A percentile compares a stretch with the other conserved stretches of the same genome.
These are phyloP conservation scores for Plectosphaerella plurivora DNA, from an alignment of 2,329 filamentous ascomycete species.

Conservation along the genomic window DNA sequence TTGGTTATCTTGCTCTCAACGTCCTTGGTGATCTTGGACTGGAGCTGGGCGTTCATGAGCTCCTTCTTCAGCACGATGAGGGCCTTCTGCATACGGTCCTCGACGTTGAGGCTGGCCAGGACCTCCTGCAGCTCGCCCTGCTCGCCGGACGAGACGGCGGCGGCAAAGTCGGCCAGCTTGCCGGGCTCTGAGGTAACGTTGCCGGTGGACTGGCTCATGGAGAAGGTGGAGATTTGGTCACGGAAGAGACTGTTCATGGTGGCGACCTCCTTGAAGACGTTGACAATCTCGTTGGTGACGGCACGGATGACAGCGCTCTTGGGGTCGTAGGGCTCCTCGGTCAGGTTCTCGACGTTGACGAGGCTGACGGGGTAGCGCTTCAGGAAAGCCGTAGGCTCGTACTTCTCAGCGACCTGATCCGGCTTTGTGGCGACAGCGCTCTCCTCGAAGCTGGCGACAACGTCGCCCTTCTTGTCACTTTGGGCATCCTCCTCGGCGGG, in stretches of 20 bases:
- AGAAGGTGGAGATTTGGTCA: conserved; percentile 96
- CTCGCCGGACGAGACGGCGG: conserved; percentile 92
- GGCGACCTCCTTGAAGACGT: conserved; percentile 96
- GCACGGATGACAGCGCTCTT: conserved; percentile 87
- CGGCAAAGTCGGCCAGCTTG: conserved; percentile 94
- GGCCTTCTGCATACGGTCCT: conserved; percentile 88
- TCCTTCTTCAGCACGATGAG: conserved; percentile 94
- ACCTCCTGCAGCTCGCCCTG: conserved; percentile 90
- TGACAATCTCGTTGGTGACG: conserved; percentile 95
- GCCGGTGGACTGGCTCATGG: conserved; percentile 88
- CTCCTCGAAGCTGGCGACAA: conserved; percentile 97
- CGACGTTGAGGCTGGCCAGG: conserved; percentile 81
- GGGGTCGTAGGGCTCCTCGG: conserved; percentile 83
- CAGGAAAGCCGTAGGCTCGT: conserved; percentile 87
- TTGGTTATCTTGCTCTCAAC: conserved; percentile 98
- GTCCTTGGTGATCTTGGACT: conserved; percentile 96
- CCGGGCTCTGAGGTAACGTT: conserved; percentile 94
- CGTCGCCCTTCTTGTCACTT: conserved; percentile 78
- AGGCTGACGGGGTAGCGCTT: conserved; percentile 89
- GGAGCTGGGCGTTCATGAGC: conserved; percentile 94
- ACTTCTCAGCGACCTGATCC: conserved; percentile 49
- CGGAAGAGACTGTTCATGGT: conserved; percentile 91
- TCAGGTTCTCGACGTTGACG: conserved; percentile 90
- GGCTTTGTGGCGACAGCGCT: conserved; percentile 57
- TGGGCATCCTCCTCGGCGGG: conserved; percentile 44